These are phyloP conservation scores for Blastobotrys capitulatus DNA, from an alignment of 1,139 yeast genomes.

Conservation along the genomic window DNA sequence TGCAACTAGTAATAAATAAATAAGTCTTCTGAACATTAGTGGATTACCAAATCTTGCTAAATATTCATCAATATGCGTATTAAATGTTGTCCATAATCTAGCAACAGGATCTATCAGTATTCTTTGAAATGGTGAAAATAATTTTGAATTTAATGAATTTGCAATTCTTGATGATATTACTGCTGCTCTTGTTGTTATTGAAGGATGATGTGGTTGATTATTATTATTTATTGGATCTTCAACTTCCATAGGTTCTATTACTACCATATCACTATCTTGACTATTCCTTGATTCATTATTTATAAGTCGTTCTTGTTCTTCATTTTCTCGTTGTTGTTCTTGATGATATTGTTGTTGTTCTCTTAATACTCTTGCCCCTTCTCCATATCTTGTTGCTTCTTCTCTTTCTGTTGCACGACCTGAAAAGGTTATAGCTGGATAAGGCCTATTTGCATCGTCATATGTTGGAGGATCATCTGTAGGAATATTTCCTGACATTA, in stretches of 20 bases:
- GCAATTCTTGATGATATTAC: slow-evolving; percentile 26
- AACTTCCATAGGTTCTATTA: slow-evolving; percentile 40
- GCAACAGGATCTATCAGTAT: slow-evolving; percentile 64
- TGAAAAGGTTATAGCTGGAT: slow-evolving; percentile 11
- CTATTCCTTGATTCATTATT: background rate
- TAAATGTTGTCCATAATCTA: slow-evolving; percentile 46
- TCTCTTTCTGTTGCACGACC: slow-evolving; percentile 10
- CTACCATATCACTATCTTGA: background rate
- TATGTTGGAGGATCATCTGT: slow-evolving; percentile 23
- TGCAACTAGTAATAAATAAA: slow-evolving; percentile 64
- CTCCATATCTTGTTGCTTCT: slow-evolving; percentile 13
- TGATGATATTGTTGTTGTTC: background rate
- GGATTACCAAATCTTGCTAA: slow-evolving; percentile 77
- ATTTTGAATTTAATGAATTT: slow-evolving; percentile 39
- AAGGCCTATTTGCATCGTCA: slow-evolving; percentile 13
- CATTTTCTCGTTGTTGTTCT: background rate
- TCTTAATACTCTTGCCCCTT: slow-evolving; percentile 14
- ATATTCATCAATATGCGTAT: slow-evolving; percentile 47
- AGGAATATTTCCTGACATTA: slow-evolving; percentile 2
- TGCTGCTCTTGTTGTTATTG: slow-evolving; percentile 24
- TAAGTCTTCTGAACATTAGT: slow-evolving; percentile 66
- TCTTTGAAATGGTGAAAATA: slow-evolving; percentile 48
- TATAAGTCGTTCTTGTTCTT: background rate
- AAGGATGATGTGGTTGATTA: slow-evolving; percentile 4
- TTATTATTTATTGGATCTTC: slow-evolving; percentile 29